phyloP scores from a whole-genome alignment of 371 early-diverging fungal species.

The Apophysomyces variabilis region DNA sequence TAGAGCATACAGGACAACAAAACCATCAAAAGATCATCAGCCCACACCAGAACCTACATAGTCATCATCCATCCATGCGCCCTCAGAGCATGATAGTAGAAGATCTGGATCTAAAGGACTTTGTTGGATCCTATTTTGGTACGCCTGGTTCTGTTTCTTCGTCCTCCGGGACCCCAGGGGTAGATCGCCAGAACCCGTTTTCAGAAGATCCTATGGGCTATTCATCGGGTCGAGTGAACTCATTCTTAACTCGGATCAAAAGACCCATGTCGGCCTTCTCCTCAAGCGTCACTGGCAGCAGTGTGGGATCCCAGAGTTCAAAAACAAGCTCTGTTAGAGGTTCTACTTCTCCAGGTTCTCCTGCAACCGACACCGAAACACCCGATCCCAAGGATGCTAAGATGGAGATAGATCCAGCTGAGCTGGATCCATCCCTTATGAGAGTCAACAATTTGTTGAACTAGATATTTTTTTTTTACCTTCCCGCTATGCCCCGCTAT shows the following conservation, averaged over 20 bases:
- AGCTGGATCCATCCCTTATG: slow-evolving; percentile 42
- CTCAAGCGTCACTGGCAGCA: slow-evolving; percentile 15
- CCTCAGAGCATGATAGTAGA: slow-evolving; percentile 4
- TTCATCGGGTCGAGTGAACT: slow-evolving; percentile 12
- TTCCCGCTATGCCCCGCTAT: neutral
- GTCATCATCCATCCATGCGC: neutral
- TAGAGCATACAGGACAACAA: slow-evolving; percentile 4
- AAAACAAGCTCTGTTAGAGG: slow-evolving; percentile 44
- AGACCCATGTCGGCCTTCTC: slow-evolving; percentile 25
- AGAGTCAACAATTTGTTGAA: slow-evolving; percentile 43
- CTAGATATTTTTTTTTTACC: slow-evolving; percentile 16
- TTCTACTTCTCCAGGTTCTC: slow-evolving; percentile 36
- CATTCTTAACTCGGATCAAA: slow-evolving; percentile 25
- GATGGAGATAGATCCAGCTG: slow-evolving; percentile 28
- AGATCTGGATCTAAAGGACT: slow-evolving; percentile 1
- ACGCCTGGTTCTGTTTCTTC: neutral
- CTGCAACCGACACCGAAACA: slow-evolving; percentile 32
- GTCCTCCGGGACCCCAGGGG: neutral
- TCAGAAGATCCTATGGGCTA: slow-evolving; percentile 2
- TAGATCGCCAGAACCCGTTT: slow-evolving; percentile 1
- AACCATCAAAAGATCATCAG: slow-evolving; percentile 6
- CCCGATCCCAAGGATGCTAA: slow-evolving; percentile 19
- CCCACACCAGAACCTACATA: neutral
- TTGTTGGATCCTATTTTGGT: slow-evolving; percentile 14
- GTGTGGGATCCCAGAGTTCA: slow-evolving; percentile 28